Evolutionary conservation across 441 rosid genomes (phyloP).

Genomic region (Pelargonium fulgidum): DNA sequence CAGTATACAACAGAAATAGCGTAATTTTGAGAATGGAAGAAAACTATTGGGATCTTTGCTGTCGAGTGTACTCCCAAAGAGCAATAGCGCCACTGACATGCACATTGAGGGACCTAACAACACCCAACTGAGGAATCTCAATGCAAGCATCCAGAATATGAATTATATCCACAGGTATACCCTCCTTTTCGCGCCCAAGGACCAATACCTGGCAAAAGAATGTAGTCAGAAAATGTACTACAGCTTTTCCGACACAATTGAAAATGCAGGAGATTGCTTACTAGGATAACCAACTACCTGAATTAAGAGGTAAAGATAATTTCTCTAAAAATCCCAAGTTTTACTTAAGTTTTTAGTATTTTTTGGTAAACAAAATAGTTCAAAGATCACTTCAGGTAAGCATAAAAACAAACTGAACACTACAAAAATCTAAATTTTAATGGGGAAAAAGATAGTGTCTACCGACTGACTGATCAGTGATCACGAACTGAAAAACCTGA

Average conservation of each 20-base stretch:
- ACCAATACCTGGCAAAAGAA: constrained; percentile 65
- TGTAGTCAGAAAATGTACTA: constrained; percentile 1
- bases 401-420: neutral
- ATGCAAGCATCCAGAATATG: constrained; percentile 84
- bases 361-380: neutral
- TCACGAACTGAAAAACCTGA: neutral
- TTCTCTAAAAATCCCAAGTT: neutral
- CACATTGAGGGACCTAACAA: constrained; percentile 87
- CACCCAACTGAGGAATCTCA: constrained; percentile 95
- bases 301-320: neutral
- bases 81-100: constrained; percentile 98
- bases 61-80: constrained; percentile 95
- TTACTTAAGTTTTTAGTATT: neutral
- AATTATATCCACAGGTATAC: constrained; percentile 85
- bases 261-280: neutral
- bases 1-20: constrained; percentile 3
- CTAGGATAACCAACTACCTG: neutral
- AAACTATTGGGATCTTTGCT: constrained; percentile 56
- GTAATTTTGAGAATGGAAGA: neutral
- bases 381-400: neutral
- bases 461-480: neutral
- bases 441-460: neutral
- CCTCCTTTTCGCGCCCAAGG: constrained; percentile 92
- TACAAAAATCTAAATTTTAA: neutral
- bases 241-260: neutral